Percentiles rank a stretch among this genome's conserved stretches.
phyloP scores from a whole-genome alignment of 2,329 filamentous ascomycete genomes.

The Trichothecium roseum region DNA sequence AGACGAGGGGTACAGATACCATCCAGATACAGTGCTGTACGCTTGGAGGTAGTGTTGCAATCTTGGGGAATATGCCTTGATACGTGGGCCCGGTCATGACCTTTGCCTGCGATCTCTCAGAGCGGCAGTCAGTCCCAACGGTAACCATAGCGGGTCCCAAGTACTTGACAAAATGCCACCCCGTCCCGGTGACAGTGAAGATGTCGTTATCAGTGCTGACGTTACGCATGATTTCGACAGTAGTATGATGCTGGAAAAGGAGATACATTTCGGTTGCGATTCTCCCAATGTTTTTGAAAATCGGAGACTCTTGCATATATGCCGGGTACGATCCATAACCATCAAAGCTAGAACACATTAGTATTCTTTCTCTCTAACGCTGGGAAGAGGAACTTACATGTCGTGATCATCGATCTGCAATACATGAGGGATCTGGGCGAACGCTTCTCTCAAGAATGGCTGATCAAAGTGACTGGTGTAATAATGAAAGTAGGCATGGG shows the following conservation, averaged over 20 bases:
- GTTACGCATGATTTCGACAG: constrained; percentile 82
- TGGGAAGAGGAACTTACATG: constrained; percentile 58
- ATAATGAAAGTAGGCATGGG: constrained; percentile 96
- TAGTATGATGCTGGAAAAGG: constrained; percentile 96
- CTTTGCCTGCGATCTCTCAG: constrained; percentile 79
- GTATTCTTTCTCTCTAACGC: too few species aligned
- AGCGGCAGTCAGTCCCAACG: constrained; percentile 83
- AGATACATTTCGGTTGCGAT: constrained; percentile 97
- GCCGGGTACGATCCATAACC: constrained; percentile 95
- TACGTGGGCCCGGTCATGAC: constrained; percentile 96
- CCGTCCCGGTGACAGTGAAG: constrained; percentile 93
- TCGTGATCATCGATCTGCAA: constrained; percentile 94
- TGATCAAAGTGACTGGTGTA: constrained; percentile 98
- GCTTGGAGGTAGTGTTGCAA: constrained; percentile 79
- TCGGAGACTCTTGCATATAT: constrained; percentile 94
- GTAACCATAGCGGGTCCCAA: constrained; percentile 85
- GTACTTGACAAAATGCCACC: constrained; percentile 98
- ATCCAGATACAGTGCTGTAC: constrained; percentile 98
- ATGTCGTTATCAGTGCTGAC: constrained; percentile 81
- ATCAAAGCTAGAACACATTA: constrained; percentile 58
- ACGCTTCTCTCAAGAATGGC: constrained; percentile 85
- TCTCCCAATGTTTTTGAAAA: constrained; percentile 96
- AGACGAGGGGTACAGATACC: constrained; percentile 81
- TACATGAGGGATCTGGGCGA: constrained; percentile 92
- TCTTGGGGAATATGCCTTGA: constrained; percentile 92